Evolutionary conservation across 345 rosid genomes (phyloP), one percentile per base, ranked within the genome.

Genomic region (Sonneratia alba): DNA sequence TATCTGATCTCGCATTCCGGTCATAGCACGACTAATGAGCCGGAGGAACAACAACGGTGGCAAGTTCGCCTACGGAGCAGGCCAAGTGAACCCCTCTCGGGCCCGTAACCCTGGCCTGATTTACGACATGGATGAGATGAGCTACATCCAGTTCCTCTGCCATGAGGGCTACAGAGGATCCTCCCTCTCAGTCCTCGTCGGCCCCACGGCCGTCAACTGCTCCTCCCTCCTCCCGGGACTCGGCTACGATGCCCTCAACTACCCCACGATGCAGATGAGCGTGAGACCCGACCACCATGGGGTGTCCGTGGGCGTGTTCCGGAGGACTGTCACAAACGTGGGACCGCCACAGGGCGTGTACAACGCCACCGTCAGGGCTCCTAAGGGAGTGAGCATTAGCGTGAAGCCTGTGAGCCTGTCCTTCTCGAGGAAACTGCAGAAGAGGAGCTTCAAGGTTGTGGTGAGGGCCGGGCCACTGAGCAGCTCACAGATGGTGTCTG

Each of bases 41-140:
- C 71, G 47, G 67, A 84, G 79, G 73, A 82, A 75, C 53, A 83
- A 86, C 76, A 75, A 42, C 0, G 89, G 85, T 2, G 97, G 87
- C 27, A 97, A 93, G 76, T 87, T 93, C 49, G 94, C 92, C 9
- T 88, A 83, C 14, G 98, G 98, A 21, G 90, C 88, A 3, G 97
- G 98, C 49, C 98, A 91, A 75, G 34, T 93, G 67, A 89, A 86
- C 64, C 98, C 98, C 1, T 37, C 57, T 2, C 79, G 78, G 74
- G 92, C 98, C 0, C 67, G 79, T 15, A 82, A 79, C 77, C 97
- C 97, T 0, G 97, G 97, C 15, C 76, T 91, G 70, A 80, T 93
- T 71, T 91, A 86, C 19, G 97, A 93, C 85, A 80, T 86, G 86
- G 86, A 82, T 13, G 86, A 83, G 63, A 82, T 91, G 83, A 80